These are phyloP conservation scores for Leccinum incarnatum DNA, from an alignment of 768 basidiomycete species.

Conservation along the genomic window DNA sequence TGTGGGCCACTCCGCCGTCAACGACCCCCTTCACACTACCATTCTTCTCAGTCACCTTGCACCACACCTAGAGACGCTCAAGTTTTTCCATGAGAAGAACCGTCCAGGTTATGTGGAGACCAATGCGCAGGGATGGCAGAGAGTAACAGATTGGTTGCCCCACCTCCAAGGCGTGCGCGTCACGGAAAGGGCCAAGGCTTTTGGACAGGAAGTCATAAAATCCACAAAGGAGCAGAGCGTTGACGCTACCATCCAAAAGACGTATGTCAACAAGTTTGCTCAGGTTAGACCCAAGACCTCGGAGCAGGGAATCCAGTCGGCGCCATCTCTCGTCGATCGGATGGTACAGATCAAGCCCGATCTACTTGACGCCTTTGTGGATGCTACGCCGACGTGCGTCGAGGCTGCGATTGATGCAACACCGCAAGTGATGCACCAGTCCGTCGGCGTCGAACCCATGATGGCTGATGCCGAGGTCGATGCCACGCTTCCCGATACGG, in stretches of 20 bases:
- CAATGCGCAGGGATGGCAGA: constrained; percentile 69
- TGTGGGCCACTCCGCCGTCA: constrained; percentile 71
- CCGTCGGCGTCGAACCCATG: constrained; percentile 27
- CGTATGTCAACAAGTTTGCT: constrained; percentile 39
- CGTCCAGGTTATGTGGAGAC: constrained; percentile 66
- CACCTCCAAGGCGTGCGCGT: constrained; percentile 66
- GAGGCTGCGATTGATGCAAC: constrained; percentile 48
- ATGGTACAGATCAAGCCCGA: constrained; percentile 41
- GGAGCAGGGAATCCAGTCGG: constrained; percentile 38
- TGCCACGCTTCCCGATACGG: constrained; percentile 26
- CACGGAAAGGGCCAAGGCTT: constrained; percentile 51
- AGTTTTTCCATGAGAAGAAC: constrained; percentile 78
- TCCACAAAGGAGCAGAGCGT: constrained; percentile 41
- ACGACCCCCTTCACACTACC: constrained; percentile 65
- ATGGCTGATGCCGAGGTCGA: constrained; percentile 35
- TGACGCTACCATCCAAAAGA: constrained; percentile 48
- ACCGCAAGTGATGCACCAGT: constrained; percentile 32
- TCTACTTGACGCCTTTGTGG: constrained; percentile 42
- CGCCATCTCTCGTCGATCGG: constrained; percentile 35
- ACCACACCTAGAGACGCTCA: constrained; percentile 65
- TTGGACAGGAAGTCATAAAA: constrained; percentile 18
- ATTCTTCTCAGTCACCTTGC: constrained; percentile 76
- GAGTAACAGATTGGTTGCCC: constrained; percentile 65
- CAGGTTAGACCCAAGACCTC: constrained; percentile 38
- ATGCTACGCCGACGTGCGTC: constrained; percentile 48